phyloP scores from a whole-genome alignment of 2,329 filamentous ascomycete genomes.

The Magnaporthales sp. region DNA sequence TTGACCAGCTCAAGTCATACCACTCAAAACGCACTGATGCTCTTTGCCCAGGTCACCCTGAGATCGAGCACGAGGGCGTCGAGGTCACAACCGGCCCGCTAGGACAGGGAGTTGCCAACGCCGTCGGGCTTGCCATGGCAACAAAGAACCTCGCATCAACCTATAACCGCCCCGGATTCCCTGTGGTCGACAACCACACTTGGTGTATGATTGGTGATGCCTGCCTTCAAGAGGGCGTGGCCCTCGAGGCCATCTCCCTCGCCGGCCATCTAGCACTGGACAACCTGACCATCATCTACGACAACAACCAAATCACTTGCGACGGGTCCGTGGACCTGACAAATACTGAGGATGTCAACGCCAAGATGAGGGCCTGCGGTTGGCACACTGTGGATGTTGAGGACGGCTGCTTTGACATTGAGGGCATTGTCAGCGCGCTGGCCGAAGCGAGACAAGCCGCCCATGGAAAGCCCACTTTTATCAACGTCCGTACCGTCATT shows the following conservation, averaged over 20 bases:
- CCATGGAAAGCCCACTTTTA: constrained; percentile 26
- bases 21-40: constrained; percentile 31
- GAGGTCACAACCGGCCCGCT: constrained; percentile 50
- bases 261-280: constrained; percentile 42
- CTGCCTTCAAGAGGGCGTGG: constrained; percentile 47
- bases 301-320: constrained; percentile 50
- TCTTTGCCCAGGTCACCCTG: constrained; percentile 42
- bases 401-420: constrained; percentile 39
- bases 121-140: constrained; percentile 46
- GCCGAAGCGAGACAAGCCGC: constrained; percentile 26
- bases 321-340: constrained; percentile 43
- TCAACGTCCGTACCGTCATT: constrained; percentile 49
- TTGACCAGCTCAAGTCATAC: constrained; percentile 44
- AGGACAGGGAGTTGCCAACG: constrained; percentile 47
- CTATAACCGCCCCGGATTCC: constrained; percentile 39
- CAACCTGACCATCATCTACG: constrained; percentile 45
- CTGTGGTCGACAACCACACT: constrained; percentile 38
- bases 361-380: constrained; percentile 43
- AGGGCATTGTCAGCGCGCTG: constrained; percentile 34
- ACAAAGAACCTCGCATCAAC: constrained; percentile 41
- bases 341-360: constrained; percentile 44
- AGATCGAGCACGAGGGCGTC: constrained; percentile 45
- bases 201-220: constrained; percentile 48
- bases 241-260: constrained; percentile 42
- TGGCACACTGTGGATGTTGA: constrained; percentile 43